phyloP scores from a whole-genome alignment of 345 rosid species.

The Eucalyptus erythrocorys region DNA sequence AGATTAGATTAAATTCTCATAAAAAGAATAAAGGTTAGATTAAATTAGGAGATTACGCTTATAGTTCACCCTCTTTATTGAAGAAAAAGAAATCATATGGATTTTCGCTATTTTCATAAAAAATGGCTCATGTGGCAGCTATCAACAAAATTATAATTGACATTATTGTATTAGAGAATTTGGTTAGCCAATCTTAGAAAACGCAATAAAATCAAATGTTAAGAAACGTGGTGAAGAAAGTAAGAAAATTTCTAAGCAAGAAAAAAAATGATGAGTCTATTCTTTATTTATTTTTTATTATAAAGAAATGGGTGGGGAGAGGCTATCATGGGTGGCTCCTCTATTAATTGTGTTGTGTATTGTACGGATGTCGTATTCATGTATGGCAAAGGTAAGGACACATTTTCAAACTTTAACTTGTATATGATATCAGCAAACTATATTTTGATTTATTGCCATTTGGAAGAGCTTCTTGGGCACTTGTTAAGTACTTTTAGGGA shows the following conservation, averaged over 20 bases:
- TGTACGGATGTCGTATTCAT: too few relatives aligned
- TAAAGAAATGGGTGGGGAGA: background rate
- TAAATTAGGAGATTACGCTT: too few relatives aligned
- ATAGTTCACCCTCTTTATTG: too few relatives aligned
- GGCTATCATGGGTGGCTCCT: fast-evolving
- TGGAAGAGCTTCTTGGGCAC: background rate
- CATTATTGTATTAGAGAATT: background rate
- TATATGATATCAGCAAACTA: too few relatives aligned
- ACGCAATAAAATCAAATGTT: fast-evolving
- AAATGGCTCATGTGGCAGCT: fast-evolving
- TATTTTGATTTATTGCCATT: background rate
- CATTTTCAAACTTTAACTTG: background rate
- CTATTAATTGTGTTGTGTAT: background rate
- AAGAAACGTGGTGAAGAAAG: too few relatives aligned
- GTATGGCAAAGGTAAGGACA: background rate
- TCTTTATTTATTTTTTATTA: too few relatives aligned
- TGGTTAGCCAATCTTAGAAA: too few relatives aligned
- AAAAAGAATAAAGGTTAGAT: too few relatives aligned
- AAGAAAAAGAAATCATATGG: background rate
- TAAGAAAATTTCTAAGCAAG: too few relatives aligned
- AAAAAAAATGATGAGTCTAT: background rate
- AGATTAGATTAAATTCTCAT: background rate
- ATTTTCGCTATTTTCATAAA: too few relatives aligned
- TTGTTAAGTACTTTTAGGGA: background rate
- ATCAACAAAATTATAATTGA: too few relatives aligned